phyloP scores from a whole-genome alignment of 75 land plant genomes.

The Picea sitchensis region DNA sequence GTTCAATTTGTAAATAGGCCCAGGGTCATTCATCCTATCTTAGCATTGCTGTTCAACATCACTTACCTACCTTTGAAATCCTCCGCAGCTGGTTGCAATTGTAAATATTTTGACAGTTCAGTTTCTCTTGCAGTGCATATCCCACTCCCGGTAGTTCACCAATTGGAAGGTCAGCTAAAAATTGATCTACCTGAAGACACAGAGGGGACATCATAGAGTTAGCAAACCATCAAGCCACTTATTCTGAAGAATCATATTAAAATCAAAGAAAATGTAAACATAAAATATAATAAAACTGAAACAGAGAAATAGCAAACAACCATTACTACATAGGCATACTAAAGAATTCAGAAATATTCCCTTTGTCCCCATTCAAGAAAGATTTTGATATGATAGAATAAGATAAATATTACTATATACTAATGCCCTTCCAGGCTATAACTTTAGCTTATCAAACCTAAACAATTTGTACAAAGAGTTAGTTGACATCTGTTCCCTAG shows the following conservation, averaged over 20 bases:
- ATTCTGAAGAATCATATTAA: background rate
- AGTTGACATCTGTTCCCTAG: background rate
- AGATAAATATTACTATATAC: background rate
- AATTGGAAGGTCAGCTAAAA: constrained; percentile 62
- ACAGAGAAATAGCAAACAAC: background rate
- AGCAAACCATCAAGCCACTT: constrained; percentile 1
- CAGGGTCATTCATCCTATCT: background rate
- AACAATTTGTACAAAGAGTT: background rate
- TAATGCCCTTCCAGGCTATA: background rate
- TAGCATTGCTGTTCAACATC: background rate
- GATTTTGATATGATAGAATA: background rate
- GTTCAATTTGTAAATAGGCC: background rate
- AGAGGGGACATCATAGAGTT: background rate
- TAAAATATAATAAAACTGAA: background rate
- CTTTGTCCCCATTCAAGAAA: background rate
- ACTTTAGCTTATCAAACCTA: background rate
- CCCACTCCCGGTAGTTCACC: constrained; percentile 96
- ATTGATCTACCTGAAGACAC: constrained; percentile 61
- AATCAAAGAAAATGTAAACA: background rate
- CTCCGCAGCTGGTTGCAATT: constrained; percentile 73
- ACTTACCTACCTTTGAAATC: constrained; percentile 68
- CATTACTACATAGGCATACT: background rate
- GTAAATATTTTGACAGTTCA: constrained; percentile 46
- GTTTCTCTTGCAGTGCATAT: constrained; percentile 59
- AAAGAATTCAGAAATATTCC: background rate